Conservation (phyloP, 2,329 filamentous ascomycete genomes). For the Dactylellina leptospora region DNA sequence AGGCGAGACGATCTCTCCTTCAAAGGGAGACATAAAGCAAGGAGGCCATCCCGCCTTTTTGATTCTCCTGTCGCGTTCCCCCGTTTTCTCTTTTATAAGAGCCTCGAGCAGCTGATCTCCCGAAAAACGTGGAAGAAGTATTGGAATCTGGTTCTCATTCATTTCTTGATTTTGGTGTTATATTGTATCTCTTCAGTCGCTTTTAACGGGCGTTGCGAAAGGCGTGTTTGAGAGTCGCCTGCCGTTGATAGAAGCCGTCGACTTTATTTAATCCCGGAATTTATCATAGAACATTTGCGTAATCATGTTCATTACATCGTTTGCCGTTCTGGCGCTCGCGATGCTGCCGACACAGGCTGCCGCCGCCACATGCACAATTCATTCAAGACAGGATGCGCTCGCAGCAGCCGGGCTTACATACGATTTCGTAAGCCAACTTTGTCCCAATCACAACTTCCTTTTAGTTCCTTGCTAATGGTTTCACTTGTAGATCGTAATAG, state of each 20-base stretch:
- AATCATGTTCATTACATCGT: constrained; percentile 34
- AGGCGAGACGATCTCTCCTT: constrained; percentile 21
- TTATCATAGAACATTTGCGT: background rate
- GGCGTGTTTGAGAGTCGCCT: background rate
- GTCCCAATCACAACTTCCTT: background rate
- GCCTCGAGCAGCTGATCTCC: constrained; percentile 35
- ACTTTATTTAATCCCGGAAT: too few relatives aligned
- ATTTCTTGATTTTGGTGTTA: constrained; percentile 1
- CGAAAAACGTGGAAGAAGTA: constrained; percentile 39
- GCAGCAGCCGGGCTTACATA: constrained; percentile 25
- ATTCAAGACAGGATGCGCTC: constrained; percentile 17
- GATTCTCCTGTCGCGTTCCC: constrained; percentile 16
- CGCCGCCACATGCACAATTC: constrained; percentile 37
- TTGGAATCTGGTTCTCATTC: constrained; percentile 15
- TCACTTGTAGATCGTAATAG: constrained; percentile 33
- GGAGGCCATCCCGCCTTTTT: constrained; percentile 25
- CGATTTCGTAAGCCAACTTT: constrained; percentile 37
- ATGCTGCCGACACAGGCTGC: constrained; percentile 25
- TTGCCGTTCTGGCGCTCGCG: constrained; percentile 31
- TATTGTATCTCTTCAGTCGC: constrained; percentile 3
- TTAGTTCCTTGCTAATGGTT: background rate
- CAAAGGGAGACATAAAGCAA: constrained; percentile 36
- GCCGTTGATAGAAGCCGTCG: too few relatives aligned
- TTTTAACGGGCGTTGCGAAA: constrained; percentile 18
- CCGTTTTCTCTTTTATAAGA: constrained; percentile 24